Base-by-base conservation (phyloP, 768 basidiomycete genomes). In the Steccherinum ochraceum region DNA sequence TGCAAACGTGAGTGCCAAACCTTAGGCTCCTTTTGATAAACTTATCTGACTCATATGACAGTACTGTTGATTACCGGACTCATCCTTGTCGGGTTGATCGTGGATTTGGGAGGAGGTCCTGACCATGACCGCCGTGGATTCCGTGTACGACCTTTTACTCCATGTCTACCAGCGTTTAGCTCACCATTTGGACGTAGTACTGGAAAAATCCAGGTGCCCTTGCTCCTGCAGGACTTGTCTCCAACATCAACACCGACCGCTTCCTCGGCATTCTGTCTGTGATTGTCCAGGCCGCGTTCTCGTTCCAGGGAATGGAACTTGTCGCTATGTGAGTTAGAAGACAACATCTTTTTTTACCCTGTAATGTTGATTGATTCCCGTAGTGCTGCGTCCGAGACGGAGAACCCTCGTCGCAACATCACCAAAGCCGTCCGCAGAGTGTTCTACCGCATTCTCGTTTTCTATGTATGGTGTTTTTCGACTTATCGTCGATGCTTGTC, bases 51-150 rank as follows among this genome's bases (percentile, higher is more conserved):
- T 27, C n/a, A 11, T 11, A 16, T 49, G 23, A 20, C 46, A 84
- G 81, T 84, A 27, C 56, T 65, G 16, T 62, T 84, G 48, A 84
- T 86, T 45, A 76, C 76, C 43, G 74, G 77, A n/a, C 67, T 86
- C 27, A 73, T 86, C 47, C 47, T 84, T 39, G 66, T 72, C 50
- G 84, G 84, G 25, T 75, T 93, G 52, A 68, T 89, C 52, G 74
- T 92, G 52, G 84, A 88, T 56, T 76, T 87, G n/a, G 91, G 91
- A 39, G 90, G 88, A 51, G 88, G 84, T 1, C 88, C 89, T 2
- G 56, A 76, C 50, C 73, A 78, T 55, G 75, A 83, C 18, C 77
- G 82, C 13, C 74, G 83, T 52, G 86, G 87, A 0, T 88, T 88
- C 71, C 77, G 74, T 50, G 81, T 83, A 47, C 42, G 68, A 65